Conservation (phyloP, 2,329 filamentous ascomycete genomes). For the Didymella pomorum region DNA sequence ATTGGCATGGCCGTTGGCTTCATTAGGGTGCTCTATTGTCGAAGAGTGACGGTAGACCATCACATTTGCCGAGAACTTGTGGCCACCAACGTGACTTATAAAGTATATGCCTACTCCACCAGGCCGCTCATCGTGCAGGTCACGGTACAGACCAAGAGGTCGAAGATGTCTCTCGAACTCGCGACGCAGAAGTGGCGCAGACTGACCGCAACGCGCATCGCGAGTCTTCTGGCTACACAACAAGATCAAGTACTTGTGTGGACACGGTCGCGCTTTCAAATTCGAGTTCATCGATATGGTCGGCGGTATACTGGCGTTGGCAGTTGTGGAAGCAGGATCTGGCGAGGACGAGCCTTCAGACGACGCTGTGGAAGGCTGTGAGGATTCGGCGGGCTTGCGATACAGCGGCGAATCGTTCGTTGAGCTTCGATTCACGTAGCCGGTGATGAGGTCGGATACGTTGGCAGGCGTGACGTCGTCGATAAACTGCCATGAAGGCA, state of each 20-base stretch:
- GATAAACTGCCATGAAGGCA: conserved; percentile 83
- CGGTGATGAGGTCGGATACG: conserved; percentile 74
- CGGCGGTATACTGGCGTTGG: conserved; percentile 33
- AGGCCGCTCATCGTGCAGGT: conserved; percentile 85
- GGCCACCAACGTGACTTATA: conserved; percentile 93
- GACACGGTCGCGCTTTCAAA: conserved; percentile 70
- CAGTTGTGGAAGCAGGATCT: conserved; percentile 28
- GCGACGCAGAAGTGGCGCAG: conserved; percentile 83
- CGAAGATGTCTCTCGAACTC: conserved; percentile 91
- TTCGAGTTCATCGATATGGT: conserved; percentile 43
- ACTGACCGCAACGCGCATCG: conserved; percentile 93
- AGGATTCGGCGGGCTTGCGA: conserved; percentile 1
- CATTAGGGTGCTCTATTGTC: conserved; percentile 28
- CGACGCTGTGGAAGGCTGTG: conserved; percentile 23
- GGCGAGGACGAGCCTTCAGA: conserved; percentile 18
- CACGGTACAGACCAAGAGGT: conserved; percentile 82
- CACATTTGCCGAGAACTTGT: conserved; percentile 95
- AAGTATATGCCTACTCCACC: conserved; percentile 97
- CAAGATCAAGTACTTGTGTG: conserved; percentile 86
- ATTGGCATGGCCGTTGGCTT: conserved; percentile 32
- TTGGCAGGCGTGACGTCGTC: conserved; percentile 82
- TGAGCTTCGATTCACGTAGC: conserved; percentile 74
- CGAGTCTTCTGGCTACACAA: conserved; percentile 95
- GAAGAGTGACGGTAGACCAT: conserved; percentile 78
- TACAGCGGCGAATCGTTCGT: conserved; percentile 74